Evolutionary conservation across 2,329 filamentous ascomycete species (phyloP).

Genomic region (Alternaria sp.): DNA sequence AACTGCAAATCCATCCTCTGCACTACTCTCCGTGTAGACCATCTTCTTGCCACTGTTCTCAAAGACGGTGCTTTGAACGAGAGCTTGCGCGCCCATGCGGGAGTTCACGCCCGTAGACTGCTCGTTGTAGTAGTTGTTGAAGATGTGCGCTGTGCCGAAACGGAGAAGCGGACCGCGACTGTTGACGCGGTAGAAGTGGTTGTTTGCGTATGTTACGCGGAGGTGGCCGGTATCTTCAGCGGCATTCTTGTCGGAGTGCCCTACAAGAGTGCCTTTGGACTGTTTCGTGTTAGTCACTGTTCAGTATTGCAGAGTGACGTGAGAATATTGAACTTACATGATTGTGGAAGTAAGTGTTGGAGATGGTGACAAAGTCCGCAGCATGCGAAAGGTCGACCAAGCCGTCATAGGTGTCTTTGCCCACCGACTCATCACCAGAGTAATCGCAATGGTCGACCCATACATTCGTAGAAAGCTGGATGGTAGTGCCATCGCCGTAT

Average conservation of each 20-base stretch:
- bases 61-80: slow-evolving; percentile 58
- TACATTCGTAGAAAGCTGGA: slow-evolving; percentile 63
- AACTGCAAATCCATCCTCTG: slow-evolving; percentile 53
- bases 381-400: slow-evolving; percentile 69
- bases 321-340: slow-evolving; percentile 41
- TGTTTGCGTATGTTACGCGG: slow-evolving; percentile 71
- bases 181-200: slow-evolving; percentile 70
- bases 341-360: slow-evolving; percentile 60
- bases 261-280: slow-evolving; percentile 65
- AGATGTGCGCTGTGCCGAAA: slow-evolving; percentile 70
- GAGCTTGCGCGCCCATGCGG: slow-evolving; percentile 51
- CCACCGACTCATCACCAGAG: slow-evolving; percentile 54
- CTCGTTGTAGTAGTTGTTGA: slow-evolving; percentile 58
- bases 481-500: slow-evolving; percentile 67
- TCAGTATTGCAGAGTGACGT: not conserved
- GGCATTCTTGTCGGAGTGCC: slow-evolving; percentile 66
- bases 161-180: slow-evolving; percentile 68
- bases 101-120: slow-evolving; percentile 51
- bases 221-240: slow-evolving; percentile 65
- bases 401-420: slow-evolving; percentile 39
- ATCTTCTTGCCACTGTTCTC: slow-evolving; percentile 66
- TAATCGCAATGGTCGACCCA: slow-evolving; percentile 73
- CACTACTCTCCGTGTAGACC: slow-evolving; percentile 62
- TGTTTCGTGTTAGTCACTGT: not conserved
- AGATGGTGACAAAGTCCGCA: slow-evolving; percentile 67